Conservation (phyloP, 176 grass and related monocot genomes). For the sorghum (Sorghum bicolor) region Sorghum_bicolor_NCBIv3 NC_012876.2:64508501-64509000, state of each 20-base stretch:
- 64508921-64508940: too few relatives aligned
- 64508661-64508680: not conserved
- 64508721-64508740: not conserved
- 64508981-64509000: too few relatives aligned
- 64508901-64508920: too few relatives aligned
- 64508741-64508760: too few relatives aligned
- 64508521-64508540: not conserved
- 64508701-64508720: fast-evolving
- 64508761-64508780: not conserved
- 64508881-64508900: too few relatives aligned
- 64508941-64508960: too few relatives aligned
- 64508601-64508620: constrained; percentile 49
- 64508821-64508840: too few relatives aligned
- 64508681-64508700: not conserved
- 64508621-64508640: constrained; percentile 45
- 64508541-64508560: not conserved
- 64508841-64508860: too few relatives aligned
- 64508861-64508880: too few relatives aligned
- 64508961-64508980: too few relatives aligned
- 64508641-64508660: constrained; percentile 78
- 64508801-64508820: too few relatives aligned
- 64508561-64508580: not conserved
- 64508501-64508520: too few relatives aligned
- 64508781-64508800: not conserved
- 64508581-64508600: constrained; percentile 24